Evolutionary conservation across 2,329 filamentous ascomycete species (phyloP).

Genomic region (Nakataea oryzae): DNA sequence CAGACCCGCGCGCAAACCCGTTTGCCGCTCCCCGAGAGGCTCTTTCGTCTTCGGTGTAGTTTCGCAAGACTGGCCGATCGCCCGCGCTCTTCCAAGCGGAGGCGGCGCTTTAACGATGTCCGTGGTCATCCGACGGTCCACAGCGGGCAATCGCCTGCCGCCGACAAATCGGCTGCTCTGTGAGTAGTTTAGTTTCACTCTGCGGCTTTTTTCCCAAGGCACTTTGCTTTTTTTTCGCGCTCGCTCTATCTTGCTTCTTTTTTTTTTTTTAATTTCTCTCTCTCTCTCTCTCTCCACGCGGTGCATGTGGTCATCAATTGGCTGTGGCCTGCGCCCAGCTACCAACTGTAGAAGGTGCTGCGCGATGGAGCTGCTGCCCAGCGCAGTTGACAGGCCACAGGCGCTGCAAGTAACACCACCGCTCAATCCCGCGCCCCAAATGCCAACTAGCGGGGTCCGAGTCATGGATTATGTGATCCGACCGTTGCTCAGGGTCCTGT

Average conservation of each 20-base stretch:
- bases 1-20: background rate
- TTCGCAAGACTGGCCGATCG: background rate
- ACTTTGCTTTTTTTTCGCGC: no score
- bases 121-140: background rate
- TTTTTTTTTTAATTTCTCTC: background rate
- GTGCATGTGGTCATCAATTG: no score
- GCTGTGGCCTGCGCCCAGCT: background rate
- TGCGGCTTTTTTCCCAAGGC: no score
- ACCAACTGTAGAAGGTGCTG: background rate
- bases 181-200: no score
- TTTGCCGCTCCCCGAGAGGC: background rate
- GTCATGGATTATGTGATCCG: background rate
- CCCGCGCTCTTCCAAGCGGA: background rate
- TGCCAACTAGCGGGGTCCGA: background rate
- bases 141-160: no score
- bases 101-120: background rate
- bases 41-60: background rate
- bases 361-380: background rate
- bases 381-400: background rate
- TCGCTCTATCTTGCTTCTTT: no score
- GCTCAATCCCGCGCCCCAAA: background rate
- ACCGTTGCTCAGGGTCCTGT: background rate
- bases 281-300: no score
- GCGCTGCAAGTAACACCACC: background rate
- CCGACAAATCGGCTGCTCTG: no score